Base-by-base conservation (phyloP, 495 filamentous ascomycete genomes). In the Podospora anserina region DNA sequence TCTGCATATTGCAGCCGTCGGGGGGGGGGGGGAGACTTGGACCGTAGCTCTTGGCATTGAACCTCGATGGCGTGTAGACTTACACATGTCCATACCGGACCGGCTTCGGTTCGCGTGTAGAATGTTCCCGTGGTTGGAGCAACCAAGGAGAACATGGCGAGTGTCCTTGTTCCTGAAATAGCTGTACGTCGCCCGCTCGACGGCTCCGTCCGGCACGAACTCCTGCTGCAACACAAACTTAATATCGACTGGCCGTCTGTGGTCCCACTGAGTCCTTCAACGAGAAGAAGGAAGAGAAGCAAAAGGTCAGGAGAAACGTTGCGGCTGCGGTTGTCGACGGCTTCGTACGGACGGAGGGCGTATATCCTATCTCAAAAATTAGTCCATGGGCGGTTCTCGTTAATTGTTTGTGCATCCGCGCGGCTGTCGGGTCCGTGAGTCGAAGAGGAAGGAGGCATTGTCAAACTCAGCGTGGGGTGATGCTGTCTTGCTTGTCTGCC, bases 401-500 rank as follows among this genome's bases (percentile, higher is more conserved):
- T 64, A 39, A 64, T 68, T 64, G 60, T 64, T 23, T 64, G 27
- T 68, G 53, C 61, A 64, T 64, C 34, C 53, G 20, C 61, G 44
- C 27, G 53, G 61, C 16, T 18, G 23, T 23, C 15, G 11, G 44
- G 49, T 64, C 66, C 61, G 66, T 58, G 28, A 9, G 23, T 70
- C 64, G 68, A 66, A 70, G 15, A 64, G 64, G 68, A 70, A 66
- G 64, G 64, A 66, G 39, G 16, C 59, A 60, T 58, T 58, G 55
- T 26, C 55, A 58, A 20, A 60, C 18, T 26, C 26, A 30, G 28
- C 2, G 39, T 49, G 39, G 39, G 39, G 39, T 6, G 5, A 0
- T 49, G 30, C 30, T 32, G 30, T 32, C 30, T 32, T 32, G 4
- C 4, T 7, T 32, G 30, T 49, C 39, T 49, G 39, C 39, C 39